A percentile compares a stretch with the other conserved stretches of the same genome.
phyloP scores from a whole-genome alignment of 768 basidiomycete species.

The Trametes cubensis region DNA sequence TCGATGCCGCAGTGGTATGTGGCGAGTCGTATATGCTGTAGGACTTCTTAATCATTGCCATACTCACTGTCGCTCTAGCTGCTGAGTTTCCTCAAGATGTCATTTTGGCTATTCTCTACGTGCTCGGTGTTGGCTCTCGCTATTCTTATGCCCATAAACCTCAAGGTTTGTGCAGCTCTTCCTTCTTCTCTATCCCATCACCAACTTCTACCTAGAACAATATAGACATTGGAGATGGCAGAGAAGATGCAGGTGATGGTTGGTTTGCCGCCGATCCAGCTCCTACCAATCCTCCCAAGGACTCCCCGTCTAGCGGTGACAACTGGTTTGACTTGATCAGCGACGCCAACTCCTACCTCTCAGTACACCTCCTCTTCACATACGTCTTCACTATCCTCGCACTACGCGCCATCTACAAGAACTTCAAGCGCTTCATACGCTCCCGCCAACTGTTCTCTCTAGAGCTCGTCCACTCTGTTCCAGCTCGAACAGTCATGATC shows the following conservation, averaged over 20 bases:
- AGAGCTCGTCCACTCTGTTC: conserved; percentile 92
- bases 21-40: neutral
- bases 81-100: conserved; percentile 93
- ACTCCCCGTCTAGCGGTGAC: conserved; percentile 23
- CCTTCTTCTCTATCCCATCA: neutral
- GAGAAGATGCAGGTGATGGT: conserved; percentile 46
- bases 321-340: conserved; percentile 89
- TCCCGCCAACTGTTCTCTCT: conserved; percentile 92
- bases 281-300: conserved; percentile 19
- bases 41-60: neutral
- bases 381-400: conserved; percentile 90
- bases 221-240: conserved; percentile 63
- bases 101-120: conserved; percentile 87
- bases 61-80: conserved; percentile 51
- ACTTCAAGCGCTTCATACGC: conserved; percentile 86
- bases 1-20: conserved; percentile 94
- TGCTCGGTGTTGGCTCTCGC: conserved; percentile 80
- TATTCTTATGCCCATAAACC: conserved; percentile 95
- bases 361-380: conserved; percentile 89
- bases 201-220: conserved; percentile 55
- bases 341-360: conserved; percentile 87
- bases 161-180: conserved; percentile 60
- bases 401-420: conserved; percentile 84
- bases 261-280: conserved; percentile 43
- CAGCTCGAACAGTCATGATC: conserved; percentile 90